phyloP scores from a whole-genome alignment of 768 basidiomycete species.

The Mycena galericulata region DNA sequence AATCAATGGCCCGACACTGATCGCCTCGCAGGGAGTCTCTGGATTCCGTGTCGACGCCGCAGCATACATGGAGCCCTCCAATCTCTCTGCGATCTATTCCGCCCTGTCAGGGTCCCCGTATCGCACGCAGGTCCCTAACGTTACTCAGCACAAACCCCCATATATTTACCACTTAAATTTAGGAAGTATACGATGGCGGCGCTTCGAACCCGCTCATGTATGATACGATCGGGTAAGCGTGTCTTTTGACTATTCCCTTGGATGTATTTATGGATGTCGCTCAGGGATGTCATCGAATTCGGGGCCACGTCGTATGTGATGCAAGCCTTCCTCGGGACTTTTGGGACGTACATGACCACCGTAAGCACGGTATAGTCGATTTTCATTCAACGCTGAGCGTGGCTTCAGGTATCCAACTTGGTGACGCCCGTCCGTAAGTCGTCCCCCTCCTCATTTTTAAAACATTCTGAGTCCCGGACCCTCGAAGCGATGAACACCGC shows the following conservation, averaged over 20 bases:
- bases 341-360: constrained; percentile 24
- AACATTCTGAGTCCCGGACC: neutral
- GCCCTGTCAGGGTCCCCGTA: constrained; percentile 26
- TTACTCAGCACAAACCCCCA: constrained; percentile 1
- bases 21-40: constrained; percentile 17
- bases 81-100: constrained; percentile 25
- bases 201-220: constrained; percentile 24
- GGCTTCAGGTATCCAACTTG: constrained; percentile 21
- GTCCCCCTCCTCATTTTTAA: neutral
- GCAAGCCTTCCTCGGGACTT: constrained; percentile 27
- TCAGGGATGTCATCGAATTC: constrained; percentile 30
- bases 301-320: constrained; percentile 22
- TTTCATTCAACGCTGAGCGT: constrained; percentile 16
- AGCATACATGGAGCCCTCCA: constrained; percentile 17
- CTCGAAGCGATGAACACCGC: constrained; percentile 3
- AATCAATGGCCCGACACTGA: constrained; percentile 10
- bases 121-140: constrained; percentile 23
- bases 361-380: constrained; percentile 11
- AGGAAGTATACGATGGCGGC: constrained; percentile 28
- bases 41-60: constrained; percentile 27
- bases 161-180: neutral
- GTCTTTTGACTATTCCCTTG: constrained; percentile 1
- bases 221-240: constrained; percentile 24
- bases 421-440: constrained; percentile 23
- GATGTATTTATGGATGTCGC: constrained; percentile 6